Conservation (phyloP, 2,329 filamentous ascomycete genomes). For the Didymella keratinophila region DNA sequence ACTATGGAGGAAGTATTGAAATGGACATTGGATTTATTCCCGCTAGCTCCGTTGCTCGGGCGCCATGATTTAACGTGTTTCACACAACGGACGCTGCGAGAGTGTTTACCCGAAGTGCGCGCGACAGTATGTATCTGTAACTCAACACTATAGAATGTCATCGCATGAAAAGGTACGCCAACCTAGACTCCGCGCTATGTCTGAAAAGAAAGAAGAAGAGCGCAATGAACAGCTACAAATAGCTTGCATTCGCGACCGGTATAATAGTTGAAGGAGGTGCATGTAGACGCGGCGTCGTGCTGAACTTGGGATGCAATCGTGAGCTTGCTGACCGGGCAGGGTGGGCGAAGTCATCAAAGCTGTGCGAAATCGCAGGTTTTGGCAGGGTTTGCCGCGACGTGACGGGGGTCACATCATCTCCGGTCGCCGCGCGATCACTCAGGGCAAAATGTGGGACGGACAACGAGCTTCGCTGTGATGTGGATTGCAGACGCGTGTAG, state of each 20-base stretch:
- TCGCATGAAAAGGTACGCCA: not conserved
- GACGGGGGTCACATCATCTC: not conserved
- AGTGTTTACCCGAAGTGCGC: not conserved
- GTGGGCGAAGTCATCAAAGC: constrained; percentile 11
- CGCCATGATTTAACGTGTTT: not conserved
- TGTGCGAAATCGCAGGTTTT: not conserved
- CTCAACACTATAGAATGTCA: not conserved
- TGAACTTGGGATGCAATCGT: constrained; percentile 17
- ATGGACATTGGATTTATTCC: not conserved
- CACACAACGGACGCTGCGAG: not conserved
- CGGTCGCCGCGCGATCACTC: not conserved
- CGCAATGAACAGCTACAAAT: not conserved
- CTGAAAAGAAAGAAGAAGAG: not conserved
- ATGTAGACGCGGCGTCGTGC: constrained; percentile 17
- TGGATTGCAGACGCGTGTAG: not conserved
- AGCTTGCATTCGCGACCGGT: not conserved
- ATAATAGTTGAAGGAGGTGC: constrained; percentile 1
- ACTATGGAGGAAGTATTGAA: not conserved
- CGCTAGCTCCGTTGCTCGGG: not conserved
- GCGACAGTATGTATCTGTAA: not conserved
- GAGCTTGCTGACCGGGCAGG: constrained; percentile 14
- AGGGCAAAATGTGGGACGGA: not conserved
- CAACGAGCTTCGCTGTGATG: not conserved
- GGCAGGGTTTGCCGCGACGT: constrained; percentile 9
- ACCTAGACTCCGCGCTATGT: constrained; percentile 1